Conservation (phyloP, 208 protist species). For the Crithidia thermophila region DNA sequence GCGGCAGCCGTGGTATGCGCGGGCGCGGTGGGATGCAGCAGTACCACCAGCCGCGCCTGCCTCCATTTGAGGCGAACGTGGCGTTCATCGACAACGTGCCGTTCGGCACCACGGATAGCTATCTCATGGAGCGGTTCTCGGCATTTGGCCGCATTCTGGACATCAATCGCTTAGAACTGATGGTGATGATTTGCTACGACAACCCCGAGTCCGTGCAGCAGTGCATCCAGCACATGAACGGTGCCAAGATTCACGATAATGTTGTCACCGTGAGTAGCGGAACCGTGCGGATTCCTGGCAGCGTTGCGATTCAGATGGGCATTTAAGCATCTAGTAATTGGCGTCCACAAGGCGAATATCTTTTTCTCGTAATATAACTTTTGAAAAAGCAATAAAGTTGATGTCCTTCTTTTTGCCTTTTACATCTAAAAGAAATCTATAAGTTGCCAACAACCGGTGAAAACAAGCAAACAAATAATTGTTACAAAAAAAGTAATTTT, state of each 20-base stretch:
- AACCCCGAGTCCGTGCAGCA: constrained; percentile 79
- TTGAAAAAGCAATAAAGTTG: constrained; percentile 18
- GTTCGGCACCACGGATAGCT: constrained; percentile 80
- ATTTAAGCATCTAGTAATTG: constrained; percentile 27
- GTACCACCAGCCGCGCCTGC: constrained; percentile 22
- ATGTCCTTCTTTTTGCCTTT: constrained; percentile 8
- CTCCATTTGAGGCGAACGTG: constrained; percentile 63
- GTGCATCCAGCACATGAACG: constrained; percentile 85
- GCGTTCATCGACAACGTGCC: constrained; percentile 84
- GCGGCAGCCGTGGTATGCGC: constrained; percentile 8
- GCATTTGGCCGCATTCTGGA: constrained; percentile 78
- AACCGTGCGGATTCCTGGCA: constrained; percentile 75
- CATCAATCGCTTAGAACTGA: constrained; percentile 76
- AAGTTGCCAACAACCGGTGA: too few relatives aligned
- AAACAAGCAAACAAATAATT: too few relatives aligned
- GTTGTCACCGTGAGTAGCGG: constrained; percentile 84
- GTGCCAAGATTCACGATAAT: constrained; percentile 64
- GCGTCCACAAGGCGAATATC: neutral
- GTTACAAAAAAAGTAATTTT: too few relatives aligned
- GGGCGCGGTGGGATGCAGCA: constrained; percentile 23
- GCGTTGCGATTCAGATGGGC: constrained; percentile 55
- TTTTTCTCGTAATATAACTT: too few relatives aligned
- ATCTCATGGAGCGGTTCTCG: constrained; percentile 76
- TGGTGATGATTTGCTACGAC: constrained; percentile 79
- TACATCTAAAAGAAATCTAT: too few relatives aligned